These are phyloP conservation scores for Circinella minor DNA, from an alignment of 371 early-diverging fungal species.

Conservation along the genomic window DNA sequence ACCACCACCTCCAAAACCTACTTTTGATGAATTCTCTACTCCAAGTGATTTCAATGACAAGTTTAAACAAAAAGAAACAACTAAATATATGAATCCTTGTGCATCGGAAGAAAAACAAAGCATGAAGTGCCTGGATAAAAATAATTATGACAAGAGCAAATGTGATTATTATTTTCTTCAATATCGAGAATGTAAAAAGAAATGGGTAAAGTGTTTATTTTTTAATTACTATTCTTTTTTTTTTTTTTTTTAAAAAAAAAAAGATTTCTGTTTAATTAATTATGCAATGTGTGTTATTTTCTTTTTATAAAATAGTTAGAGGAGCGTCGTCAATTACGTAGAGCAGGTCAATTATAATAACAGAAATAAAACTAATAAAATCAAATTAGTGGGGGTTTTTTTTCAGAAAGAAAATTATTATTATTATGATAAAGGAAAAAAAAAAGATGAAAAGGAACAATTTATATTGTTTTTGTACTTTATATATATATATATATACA, in stretches of 20 bases:
- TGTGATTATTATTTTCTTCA: constrained; percentile 67
- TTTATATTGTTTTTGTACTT: too few species aligned
- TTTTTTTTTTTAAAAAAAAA: neutral
- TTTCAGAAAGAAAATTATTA: too few species aligned
- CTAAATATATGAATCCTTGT: constrained; percentile 72
- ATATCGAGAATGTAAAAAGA: constrained; percentile 72
- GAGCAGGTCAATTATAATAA: constrained; percentile 38
- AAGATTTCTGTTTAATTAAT: neutral
- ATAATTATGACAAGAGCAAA: constrained; percentile 61
- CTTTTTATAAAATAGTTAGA: constrained; percentile 30
- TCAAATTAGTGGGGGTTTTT: too few species aligned
- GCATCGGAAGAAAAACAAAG: constrained; percentile 62
- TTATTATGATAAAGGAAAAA: too few species aligned
- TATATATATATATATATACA: too few species aligned
- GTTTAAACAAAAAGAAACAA: constrained; percentile 56
- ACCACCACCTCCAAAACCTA: constrained; percentile 54
- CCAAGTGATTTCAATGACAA: constrained; percentile 59
- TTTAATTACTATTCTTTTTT: neutral
- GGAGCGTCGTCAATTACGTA: constrained; percentile 42
- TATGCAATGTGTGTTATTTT: neutral
- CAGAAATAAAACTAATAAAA: neutral
- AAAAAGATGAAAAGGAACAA: too few species aligned
- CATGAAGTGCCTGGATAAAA: constrained; percentile 66
- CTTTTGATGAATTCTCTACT: constrained; percentile 50
- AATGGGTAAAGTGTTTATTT: constrained; percentile 52